Conservation (phyloP, 1,284 basidiomycete species). For the Rhodotorula sp. region DNA sequence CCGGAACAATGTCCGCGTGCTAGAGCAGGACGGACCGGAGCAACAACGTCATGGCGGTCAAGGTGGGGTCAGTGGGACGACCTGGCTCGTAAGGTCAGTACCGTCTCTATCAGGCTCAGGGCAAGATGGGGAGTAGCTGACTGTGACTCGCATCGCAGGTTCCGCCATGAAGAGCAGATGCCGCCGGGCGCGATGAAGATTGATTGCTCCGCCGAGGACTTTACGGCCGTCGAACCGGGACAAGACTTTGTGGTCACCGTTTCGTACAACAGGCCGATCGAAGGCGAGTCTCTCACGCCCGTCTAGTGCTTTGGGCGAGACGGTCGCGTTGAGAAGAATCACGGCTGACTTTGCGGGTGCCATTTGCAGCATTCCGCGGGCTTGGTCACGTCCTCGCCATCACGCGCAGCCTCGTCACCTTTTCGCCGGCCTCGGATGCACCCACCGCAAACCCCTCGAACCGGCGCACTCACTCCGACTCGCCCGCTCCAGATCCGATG, state of each 20-base stretch:
- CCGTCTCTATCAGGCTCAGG: background rate
- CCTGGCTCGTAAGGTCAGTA: conserved; percentile 23
- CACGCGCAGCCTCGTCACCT: conserved; percentile 32
- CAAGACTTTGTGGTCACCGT: conserved; percentile 23
- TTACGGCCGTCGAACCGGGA: conserved; percentile 13
- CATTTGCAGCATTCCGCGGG: conserved; percentile 35
- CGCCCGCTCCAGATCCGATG: background rate
- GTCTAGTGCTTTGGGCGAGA: too few relatives aligned
- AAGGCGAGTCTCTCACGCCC: conserved; percentile 10
- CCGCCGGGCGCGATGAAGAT: conserved; percentile 10
- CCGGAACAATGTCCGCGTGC: conserved; percentile 27
- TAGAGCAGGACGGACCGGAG: conserved; percentile 11
- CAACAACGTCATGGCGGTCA: background rate
- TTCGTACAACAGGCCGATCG: conserved; percentile 32
- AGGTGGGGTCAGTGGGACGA: conserved; percentile 6
- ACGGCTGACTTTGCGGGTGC: background rate
- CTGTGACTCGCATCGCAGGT: conserved; percentile 7
- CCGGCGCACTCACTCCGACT: conserved; percentile 1
- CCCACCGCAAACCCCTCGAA: background rate
- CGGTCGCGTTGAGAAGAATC: background rate
- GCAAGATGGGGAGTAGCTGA: background rate
- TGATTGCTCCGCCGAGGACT: conserved; percentile 34
- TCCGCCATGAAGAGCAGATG: conserved; percentile 17
- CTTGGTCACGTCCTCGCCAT: conserved; percentile 41
- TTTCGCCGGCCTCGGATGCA: background rate